Evolutionary conservation across 2,329 filamentous ascomycete species (phyloP), one percentile per base, ranked within the genome.

Genomic region (Xylariaceae sp.): DNA sequence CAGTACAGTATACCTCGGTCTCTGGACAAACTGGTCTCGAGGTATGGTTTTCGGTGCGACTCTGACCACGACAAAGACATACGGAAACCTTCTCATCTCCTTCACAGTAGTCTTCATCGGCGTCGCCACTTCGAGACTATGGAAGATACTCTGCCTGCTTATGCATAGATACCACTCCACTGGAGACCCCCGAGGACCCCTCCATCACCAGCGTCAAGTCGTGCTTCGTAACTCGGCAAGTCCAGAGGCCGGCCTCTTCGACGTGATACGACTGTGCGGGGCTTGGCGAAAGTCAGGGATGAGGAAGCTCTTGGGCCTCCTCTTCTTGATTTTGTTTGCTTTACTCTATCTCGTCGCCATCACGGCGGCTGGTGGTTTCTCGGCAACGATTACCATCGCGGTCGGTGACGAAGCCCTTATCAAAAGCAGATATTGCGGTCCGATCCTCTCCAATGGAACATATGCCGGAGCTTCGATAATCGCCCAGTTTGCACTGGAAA

Each of bases 1-100:
- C 14, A 13, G n/a, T 5, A 28, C 7, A 13, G 34, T 37, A 3
- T 14, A 34, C 21, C 29, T 31, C 13, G 34, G 34, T 4, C 15
- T 15, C n/a, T 37, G 34, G 34, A 37, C 34, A 4, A 37, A 37
- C 13, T 37, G 34, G 34, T 37, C 34, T 3, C 34, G 34, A 5
- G 34, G 34, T 15, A 9, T 11, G n/a, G 16, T 37, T 5, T 27
- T 37, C 4, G 34, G 34, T 14, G 4, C 6, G 9, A 37, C 24
- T 4, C 15, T 37, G 3, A 37, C 34, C 12, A 19, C 19, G 8
- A 37, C 24, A 3, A 19, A 31, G 9, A 27, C 5, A 17, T n/a
- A 11, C 16, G 34, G 24, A 5, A 37, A 37, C 13, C 17, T 37
- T 5, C 9, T 37, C 9, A 31, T 37, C 12, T 21, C 34, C 5